Evolutionary conservation across 225 moss, liverwort and hornwort species (phyloP).

Genomic region (Sphagnum contortum): DNA sequence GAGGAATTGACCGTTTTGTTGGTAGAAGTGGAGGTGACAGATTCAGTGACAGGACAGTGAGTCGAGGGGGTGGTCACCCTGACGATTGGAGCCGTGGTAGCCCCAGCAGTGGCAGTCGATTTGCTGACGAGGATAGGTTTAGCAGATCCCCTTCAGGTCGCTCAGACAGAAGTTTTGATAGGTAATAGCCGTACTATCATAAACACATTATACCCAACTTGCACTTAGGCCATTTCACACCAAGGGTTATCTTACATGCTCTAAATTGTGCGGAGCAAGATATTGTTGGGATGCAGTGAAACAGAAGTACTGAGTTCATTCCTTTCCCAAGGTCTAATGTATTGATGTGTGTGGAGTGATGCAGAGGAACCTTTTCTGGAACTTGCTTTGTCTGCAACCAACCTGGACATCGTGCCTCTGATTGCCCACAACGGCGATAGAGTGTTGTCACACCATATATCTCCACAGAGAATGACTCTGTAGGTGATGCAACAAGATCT

Average conservation of each 20-base stretch:
- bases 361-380: constrained; percentile 20
- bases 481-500: too few relatives aligned
- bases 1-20: constrained; percentile 23
- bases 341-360: constrained; percentile 4
- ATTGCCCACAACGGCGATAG: constrained; percentile 9
- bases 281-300: too few relatives aligned
- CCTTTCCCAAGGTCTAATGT: neutral
- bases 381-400: constrained; percentile 27
- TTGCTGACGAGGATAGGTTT: constrained; percentile 5
- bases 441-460: too few relatives aligned
- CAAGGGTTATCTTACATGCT: neutral
- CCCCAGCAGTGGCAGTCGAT: constrained; percentile 6
- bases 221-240: too few relatives aligned
- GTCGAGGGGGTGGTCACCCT: neutral
- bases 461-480: too few relatives aligned
- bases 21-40: constrained; percentile 8
- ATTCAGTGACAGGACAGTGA: constrained; percentile 2
- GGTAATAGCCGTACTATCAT: too few relatives aligned
- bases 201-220: too few relatives aligned
- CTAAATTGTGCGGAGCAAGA: neutral
- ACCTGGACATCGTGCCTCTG: constrained; percentile 28
- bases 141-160: neutral
- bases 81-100: constrained; percentile 7
- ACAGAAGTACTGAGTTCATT: neutral
- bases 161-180: neutral